Conservation (phyloP, 257 asterid species). For the Eucommia ulmoides region DNA sequence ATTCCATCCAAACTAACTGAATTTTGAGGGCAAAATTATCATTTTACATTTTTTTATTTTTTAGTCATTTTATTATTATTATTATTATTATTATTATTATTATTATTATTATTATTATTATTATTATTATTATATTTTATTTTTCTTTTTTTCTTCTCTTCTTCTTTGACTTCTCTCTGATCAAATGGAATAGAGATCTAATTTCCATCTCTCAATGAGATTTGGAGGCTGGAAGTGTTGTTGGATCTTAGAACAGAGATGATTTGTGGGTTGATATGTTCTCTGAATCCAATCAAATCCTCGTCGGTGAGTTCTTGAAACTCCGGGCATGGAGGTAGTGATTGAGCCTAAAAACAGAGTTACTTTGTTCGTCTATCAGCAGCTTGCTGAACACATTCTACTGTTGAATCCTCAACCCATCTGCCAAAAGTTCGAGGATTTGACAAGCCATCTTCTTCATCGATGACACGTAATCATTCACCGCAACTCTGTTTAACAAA, state of each 20-base stretch:
- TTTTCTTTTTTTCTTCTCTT: no score
- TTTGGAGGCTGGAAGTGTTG: constrained; percentile 65
- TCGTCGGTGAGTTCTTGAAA: constrained; percentile 15
- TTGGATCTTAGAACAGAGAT: constrained; percentile 74
- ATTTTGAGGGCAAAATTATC: no score
- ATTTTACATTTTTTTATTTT: no score
- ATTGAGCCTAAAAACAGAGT: constrained; percentile 21
- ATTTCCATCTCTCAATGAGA: constrained; percentile 42
- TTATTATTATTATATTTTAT: no score
- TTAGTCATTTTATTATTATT: no score
- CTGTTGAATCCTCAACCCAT: constrained; percentile 14
- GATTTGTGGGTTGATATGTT: constrained; percentile 83
- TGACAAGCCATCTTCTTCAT: constrained; percentile 20
- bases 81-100: no score
- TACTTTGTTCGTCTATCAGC: constrained; percentile 14
- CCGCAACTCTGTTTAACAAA: not conserved
- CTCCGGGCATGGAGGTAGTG: constrained; percentile 54
- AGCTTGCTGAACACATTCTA: constrained; percentile 16
- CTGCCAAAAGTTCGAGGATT: constrained; percentile 17
- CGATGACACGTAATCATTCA: constrained; percentile 7
- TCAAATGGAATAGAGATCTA: constrained; percentile 79
- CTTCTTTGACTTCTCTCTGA: no score
- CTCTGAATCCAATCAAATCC: constrained; percentile 60
- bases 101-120: no score
- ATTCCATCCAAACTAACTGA: no score